Evolutionary conservation across 106 monocot species (phyloP), one percentile per base, ranked within the genome.

Genomic region (Dioscorea dumetorum): DNA sequence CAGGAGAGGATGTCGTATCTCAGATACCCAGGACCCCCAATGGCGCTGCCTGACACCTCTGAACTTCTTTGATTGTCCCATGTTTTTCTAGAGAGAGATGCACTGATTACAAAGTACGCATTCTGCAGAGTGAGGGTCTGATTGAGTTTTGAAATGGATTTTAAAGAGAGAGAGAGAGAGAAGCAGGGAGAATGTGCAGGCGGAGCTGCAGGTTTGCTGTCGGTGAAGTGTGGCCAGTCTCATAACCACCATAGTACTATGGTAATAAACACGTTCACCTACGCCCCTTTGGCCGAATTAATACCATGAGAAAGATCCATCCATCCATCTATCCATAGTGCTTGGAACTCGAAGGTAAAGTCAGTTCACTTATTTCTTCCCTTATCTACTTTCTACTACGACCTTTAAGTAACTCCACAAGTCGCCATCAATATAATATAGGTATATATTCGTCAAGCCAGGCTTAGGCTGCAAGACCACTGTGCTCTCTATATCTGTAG

Each of bases 1-100:
- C 95, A 97, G 82, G 31, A 97, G 82, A n/a, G 95, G 95, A 69
- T 95, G 95, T 7, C 95, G 76, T 21, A 95, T 95, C 78, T 95
- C 95, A 14, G 95, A 97, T 32, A 97, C 95, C 95, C 95, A 97
- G 48, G 95, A 97, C 51, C 95, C 95, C 95, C 95, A 97, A 78
- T 97, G 91, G 53, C 95, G 80, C 64, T 97, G 95, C 82, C 95
- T 81, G 69, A 97, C 95, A 50, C 95, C 95, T 72, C 95, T 77
- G 80, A 86, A 97, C 80, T 97, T 97, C 84, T 95, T 95, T 60
- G 88, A 78, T 73, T 95, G 91, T 62, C 81, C 88, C 95, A 97
- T 97, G 67, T 35, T 81, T 7, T 48, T 20, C 24, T 49, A 62
- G 67, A 73, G 79, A 73, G 63, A 73, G 73, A 41, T 48, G 57